phyloP scores from a whole-genome alignment of 768 basidiomycete species.

The Lactarius sp. region DNA sequence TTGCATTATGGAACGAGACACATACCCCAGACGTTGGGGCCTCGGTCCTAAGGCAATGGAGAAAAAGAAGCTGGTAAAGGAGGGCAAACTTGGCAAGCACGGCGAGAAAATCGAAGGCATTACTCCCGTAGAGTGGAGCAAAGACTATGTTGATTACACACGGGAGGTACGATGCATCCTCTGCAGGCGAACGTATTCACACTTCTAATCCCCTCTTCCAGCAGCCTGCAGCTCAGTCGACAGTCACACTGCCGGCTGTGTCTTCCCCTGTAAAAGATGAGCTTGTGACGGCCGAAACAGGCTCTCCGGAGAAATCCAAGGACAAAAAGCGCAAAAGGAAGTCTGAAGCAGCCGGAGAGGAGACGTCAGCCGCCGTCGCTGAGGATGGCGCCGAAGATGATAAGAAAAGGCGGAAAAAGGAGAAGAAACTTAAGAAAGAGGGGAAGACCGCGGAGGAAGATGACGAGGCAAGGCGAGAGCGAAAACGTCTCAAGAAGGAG shows the following conservation, averaged over 20 bases:
- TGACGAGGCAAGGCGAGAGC: slow-evolving; percentile 56
- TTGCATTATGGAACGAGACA: slow-evolving; percentile 99
- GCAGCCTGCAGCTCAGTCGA: slow-evolving; percentile 39
- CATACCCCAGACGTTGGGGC: slow-evolving; percentile 97
- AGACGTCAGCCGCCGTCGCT: slow-evolving; percentile 39
- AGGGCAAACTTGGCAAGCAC: slow-evolving; percentile 94
- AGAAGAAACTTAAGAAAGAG: slow-evolving; percentile 36
- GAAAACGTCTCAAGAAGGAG: slow-evolving; percentile 64
- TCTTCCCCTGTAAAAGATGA: slow-evolving; percentile 27
- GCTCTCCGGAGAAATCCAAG: slow-evolving; percentile 46
- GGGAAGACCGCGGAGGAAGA: slow-evolving; percentile 41
- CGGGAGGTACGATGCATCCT: slow-evolving; percentile 45
- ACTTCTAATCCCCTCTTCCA: slow-evolving; percentile 20
- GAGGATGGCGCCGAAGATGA: slow-evolving; percentile 44
- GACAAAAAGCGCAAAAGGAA: slow-evolving; percentile 88
- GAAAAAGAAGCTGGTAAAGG: slow-evolving; percentile 98
- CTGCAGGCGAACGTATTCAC: slow-evolving; percentile 29
- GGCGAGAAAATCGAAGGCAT: slow-evolving; percentile 84
- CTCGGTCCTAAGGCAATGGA: slow-evolving; percentile 94
- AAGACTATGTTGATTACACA: slow-evolving; percentile 91
- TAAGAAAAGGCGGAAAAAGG: slow-evolving; percentile 49
- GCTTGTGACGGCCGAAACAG: slow-evolving; percentile 32
- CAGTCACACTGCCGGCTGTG: slow-evolving; percentile 29
- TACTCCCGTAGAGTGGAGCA: slow-evolving; percentile 88
- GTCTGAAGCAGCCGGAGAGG: slow-evolving; percentile 47